Evolutionary conservation across 2,329 filamentous ascomycete genomes (phyloP).

Genomic region (Endoconidiophora laricicola): DNA sequence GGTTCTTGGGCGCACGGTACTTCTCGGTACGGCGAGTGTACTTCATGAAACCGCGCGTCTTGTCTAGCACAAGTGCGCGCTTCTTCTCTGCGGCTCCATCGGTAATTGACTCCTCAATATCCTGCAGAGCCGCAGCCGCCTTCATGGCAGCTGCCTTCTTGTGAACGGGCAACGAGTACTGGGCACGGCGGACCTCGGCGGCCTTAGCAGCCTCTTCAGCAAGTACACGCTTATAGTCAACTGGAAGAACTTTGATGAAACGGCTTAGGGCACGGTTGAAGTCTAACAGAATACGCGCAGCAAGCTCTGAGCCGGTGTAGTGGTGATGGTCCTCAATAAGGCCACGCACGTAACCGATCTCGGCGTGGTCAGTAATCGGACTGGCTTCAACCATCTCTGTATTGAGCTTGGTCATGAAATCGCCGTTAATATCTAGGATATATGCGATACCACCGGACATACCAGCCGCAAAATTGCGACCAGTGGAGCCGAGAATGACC

Average conservation of each 20-base stretch:
- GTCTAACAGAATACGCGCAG: conserved; percentile 83
- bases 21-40: conserved; percentile 87
- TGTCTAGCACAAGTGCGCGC: conserved; percentile 82
- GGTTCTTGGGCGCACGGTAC: conserved; percentile 68
- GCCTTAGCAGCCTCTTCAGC: conserved; percentile 73
- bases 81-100: conserved; percentile 85
- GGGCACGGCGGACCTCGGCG: conserved; percentile 66
- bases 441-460: conserved; percentile 98
- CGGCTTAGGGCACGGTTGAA: conserved; percentile 80
- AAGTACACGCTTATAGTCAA: conserved; percentile 90
- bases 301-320: conserved; percentile 90
- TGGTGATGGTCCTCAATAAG: conserved; percentile 95
- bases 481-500: conserved; percentile 71
- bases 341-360: conserved; percentile 80
- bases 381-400: conserved; percentile 93
- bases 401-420: conserved; percentile 89
- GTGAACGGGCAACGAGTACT: conserved; percentile 65
- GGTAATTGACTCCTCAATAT: conserved; percentile 82
- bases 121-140: conserved; percentile 42
- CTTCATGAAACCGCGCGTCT: conserved; percentile 95
- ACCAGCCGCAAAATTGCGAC: conserved; percentile 92
- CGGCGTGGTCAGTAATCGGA: conserved; percentile 63
- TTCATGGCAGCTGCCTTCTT: conserved; percentile 34
- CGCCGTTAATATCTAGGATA: conserved; percentile 72
- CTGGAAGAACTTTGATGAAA: conserved; percentile 85